These are phyloP conservation scores for Arthroderma sp. DNA, from an alignment of 2,329 filamentous ascomycete species.

Conservation along the genomic window DNA sequence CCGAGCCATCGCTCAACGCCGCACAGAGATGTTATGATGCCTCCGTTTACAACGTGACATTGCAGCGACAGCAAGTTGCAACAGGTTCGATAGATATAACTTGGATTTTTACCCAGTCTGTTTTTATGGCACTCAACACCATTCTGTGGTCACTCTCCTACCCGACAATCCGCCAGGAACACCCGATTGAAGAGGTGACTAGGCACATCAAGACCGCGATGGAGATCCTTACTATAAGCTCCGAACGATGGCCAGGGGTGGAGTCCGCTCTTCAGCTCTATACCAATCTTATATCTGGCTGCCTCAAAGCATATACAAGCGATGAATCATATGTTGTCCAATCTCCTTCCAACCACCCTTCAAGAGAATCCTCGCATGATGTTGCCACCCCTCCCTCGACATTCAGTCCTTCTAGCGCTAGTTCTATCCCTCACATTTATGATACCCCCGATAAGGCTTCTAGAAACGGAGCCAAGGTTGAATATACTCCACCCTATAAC, in stretches of 20 bases:
- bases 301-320: constrained; percentile 72
- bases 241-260: constrained; percentile 84
- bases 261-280: constrained; percentile 75
- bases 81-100: constrained; percentile 68
- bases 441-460: too few species aligned
- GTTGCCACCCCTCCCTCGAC: constrained; percentile 26
- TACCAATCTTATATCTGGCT: constrained; percentile 69
- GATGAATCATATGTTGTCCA: constrained; percentile 39
- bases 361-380: constrained; percentile 27
- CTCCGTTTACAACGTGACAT: constrained; percentile 65
- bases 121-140: constrained; percentile 87
- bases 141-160: constrained; percentile 88
- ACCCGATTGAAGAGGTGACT: constrained; percentile 63
- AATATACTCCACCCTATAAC: too few species aligned
- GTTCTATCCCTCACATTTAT: too few species aligned
- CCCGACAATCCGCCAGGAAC: constrained; percentile 60
- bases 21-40: constrained; percentile 74
- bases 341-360: constrained; percentile 29
- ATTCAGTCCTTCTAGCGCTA: constrained; percentile 28
- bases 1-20: constrained; percentile 66
- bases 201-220: constrained; percentile 60
- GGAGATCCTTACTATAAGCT: constrained; percentile 65
- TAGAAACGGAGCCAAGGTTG: too few species aligned
- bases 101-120: constrained; percentile 79
- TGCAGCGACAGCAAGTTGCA: constrained; percentile 68